Conservation (phyloP, 495 filamentous ascomycete species). For the Ramalina intermedia region DNA sequence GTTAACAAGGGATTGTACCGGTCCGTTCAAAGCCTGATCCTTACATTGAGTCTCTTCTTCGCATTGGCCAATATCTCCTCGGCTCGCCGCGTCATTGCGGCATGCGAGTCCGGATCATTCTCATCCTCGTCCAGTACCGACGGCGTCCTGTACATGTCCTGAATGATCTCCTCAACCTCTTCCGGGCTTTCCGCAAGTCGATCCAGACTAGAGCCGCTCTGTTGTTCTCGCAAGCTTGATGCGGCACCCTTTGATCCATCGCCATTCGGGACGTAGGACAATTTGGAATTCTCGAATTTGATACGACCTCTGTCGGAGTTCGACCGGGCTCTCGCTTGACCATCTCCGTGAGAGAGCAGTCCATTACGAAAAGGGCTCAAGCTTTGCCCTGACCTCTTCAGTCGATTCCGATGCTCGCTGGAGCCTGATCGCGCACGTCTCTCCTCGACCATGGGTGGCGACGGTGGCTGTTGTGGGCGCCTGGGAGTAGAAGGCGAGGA, state of each 20-base stretch:
- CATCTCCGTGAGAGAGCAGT: conserved; percentile 5
- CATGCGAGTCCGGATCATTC: conserved; percentile 47
- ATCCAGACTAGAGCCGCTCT: background rate
- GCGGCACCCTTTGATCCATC: conserved; percentile 5
- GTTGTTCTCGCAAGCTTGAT: conserved; percentile 5
- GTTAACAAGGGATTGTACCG: conserved; percentile 7
- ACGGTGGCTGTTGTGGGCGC: conserved; percentile 2
- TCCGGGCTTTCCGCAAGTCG: background rate
- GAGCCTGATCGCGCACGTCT: conserved; percentile 2
- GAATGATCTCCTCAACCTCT: conserved; percentile 2
- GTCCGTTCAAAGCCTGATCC: conserved; percentile 17
- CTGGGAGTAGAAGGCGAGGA: conserved; percentile 4
- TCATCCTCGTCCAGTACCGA: conserved; percentile 19
- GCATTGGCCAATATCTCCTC: conserved; percentile 84
- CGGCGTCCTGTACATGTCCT: conserved; percentile 6
- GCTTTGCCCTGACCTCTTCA: conserved; percentile 9
- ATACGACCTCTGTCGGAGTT: conserved; percentile 6
- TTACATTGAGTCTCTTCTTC: conserved; percentile 72
- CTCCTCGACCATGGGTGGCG: conserved; percentile 1
- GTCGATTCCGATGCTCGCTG: conserved; percentile 3
- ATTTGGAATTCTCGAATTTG: conserved; percentile 1
- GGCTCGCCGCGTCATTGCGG: conserved; percentile 63
- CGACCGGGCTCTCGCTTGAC: conserved; percentile 1
- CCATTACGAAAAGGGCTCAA: conserved; percentile 12
- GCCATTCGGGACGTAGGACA: conserved; percentile 5